Conservation (phyloP, 345 rosid genomes). For the Aquilaria malaccensis region DNA sequence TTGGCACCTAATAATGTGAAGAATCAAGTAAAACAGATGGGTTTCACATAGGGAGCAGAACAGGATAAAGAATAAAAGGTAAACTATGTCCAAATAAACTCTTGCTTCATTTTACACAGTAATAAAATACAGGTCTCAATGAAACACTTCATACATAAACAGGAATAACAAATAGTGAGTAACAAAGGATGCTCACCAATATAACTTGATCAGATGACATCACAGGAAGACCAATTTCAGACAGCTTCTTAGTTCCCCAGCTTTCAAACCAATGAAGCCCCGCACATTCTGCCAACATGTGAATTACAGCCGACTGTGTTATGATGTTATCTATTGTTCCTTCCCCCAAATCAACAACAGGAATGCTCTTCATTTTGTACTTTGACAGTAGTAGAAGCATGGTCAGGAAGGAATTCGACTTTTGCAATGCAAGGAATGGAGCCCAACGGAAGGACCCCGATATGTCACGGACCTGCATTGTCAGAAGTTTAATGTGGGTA, state of each 20-base stretch:
- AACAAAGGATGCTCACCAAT: conserved; percentile 32
- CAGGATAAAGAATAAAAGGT: too few relatives aligned
- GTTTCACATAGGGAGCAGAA: too few relatives aligned
- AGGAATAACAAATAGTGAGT: not conserved
- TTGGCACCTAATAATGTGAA: too few relatives aligned
- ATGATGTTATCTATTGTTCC: conserved; percentile 69
- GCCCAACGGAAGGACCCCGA: conserved; percentile 95
- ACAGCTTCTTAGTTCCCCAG: conserved; percentile 78
- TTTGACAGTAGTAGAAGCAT: conserved; percentile 84
- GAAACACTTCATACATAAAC: too few relatives aligned
- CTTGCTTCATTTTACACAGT: too few relatives aligned
- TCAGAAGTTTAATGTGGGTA: conserved; percentile 4
- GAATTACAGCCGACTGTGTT: conserved; percentile 87
- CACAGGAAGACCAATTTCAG: conserved; percentile 75
- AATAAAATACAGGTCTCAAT: too few relatives aligned
- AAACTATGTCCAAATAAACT: too few relatives aligned
- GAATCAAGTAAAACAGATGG: too few relatives aligned
- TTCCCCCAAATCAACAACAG: conserved; percentile 68
- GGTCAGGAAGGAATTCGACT: conserved; percentile 75
- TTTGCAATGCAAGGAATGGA: conserved; percentile 86
- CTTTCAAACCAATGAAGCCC: conserved; percentile 88
- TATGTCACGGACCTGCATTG: conserved; percentile 69
- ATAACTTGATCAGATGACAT: conserved; percentile 43
- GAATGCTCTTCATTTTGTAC: conserved; percentile 94
- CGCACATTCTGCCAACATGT: conserved; percentile 81